Base-by-base conservation (phyloP, 345 rosid genomes). In the Turnera subulata region DNA sequence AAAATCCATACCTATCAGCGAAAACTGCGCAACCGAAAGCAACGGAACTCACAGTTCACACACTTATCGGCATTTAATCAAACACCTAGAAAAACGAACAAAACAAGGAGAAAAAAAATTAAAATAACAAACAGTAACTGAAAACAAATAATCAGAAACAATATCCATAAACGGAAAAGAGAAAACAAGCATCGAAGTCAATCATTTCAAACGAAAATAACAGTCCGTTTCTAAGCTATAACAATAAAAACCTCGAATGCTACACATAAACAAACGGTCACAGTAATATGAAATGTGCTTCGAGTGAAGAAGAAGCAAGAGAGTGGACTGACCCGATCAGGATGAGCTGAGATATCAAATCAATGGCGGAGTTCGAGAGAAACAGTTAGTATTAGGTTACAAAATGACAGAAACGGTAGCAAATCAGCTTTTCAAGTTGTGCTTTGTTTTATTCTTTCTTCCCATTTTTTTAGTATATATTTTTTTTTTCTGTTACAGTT, bases 1-100 rank as follows among this genome's bases (percentile, higher is more conserved):
- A 46, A 70, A 73, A 42, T 78, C 91, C 97, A 91, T 91, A 40
- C 40, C 73, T 50, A 53, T 29, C 4, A 29, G 35, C 51, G 9
- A 22, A 57, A 43, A 13, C 22, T 10, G 32, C 35, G 4, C 19
- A 32, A 5, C 61, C 48, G 45, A 18, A 62, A 65, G 60, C 53
- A 55, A 43, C 19, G 24, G 8, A 65, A 25, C 59, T 35, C 6
- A 39, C 61, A 68, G 43, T 65, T 53, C 53, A 46, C 48, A 46
- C 70, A 66, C 78, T 67, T 58, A 32, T 42, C 13, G 46, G 46
- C 78, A 61, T 78, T 70, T 46, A 51, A 58, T 65, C 74, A 68
- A 70, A 65, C 79, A 72, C 70, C 89, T 78, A 76, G 51, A 14
- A 19, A 55, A 55, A 29, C 24, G 61, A 59, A 52, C 32, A 18